These are phyloP conservation scores for Irineochytrium annulatum DNA, from an alignment of 192 early-diverging fungal species.

Conservation along the genomic window DNA sequence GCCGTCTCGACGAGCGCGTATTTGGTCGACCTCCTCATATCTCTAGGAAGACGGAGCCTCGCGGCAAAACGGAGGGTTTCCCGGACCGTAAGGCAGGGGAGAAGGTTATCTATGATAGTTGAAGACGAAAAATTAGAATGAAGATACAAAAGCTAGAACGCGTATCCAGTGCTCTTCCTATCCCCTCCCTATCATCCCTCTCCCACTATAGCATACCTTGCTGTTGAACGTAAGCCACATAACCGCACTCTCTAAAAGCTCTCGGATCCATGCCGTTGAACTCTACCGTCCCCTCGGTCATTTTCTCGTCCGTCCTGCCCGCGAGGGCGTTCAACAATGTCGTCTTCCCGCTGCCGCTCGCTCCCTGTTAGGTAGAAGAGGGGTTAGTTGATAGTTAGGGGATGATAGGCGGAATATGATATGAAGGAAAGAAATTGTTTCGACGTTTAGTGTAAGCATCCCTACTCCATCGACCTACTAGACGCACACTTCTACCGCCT, in stretches of 20 bases:
- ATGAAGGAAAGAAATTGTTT: too few species aligned
- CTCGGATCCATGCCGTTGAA: conserved; percentile 66
- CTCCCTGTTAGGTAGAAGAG: conserved; percentile 18
- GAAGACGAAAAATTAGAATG: conserved; percentile 34
- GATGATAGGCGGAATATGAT: not conserved
- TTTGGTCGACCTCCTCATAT: conserved; percentile 17
- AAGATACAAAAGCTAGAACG: not conserved
- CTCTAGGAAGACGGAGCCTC: conserved; percentile 54
- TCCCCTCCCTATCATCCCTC: conserved; percentile 36
- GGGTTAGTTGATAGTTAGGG: not conserved
- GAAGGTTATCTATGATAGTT: conserved; percentile 24
- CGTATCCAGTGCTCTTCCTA: not conserved
- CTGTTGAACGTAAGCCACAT: conserved; percentile 47
- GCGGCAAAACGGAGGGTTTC: conserved; percentile 75
- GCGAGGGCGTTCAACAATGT: conserved; percentile 46
- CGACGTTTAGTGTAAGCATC: too few species aligned
- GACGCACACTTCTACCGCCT: too few species aligned
- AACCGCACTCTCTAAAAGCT: conserved; percentile 16
- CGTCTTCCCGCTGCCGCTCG: conserved; percentile 39
- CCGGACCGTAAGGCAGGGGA: conserved; percentile 58
- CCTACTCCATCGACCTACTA: too few species aligned
- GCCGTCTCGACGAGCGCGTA: conserved; percentile 36
- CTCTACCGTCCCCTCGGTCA: conserved; percentile 65
- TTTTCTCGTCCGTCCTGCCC: conserved; percentile 60
- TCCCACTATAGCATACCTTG: conserved; percentile 30